Conservation (phyloP, 495 filamentous ascomycete genomes). For the Aspergillus diversus region DNA sequence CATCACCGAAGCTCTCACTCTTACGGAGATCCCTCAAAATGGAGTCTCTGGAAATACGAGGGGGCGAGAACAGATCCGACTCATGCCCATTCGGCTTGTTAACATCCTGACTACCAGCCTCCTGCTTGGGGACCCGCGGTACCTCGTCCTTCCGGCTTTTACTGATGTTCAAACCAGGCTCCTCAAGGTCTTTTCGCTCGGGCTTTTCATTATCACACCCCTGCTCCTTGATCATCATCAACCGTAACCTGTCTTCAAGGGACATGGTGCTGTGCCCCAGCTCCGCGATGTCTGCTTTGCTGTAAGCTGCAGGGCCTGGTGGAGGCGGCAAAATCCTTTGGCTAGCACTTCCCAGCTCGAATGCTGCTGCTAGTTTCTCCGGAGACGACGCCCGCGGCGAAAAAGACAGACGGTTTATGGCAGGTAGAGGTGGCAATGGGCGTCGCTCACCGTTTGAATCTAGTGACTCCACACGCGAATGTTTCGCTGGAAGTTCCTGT, state of each 20-base stretch:
- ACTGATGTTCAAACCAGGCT: not conserved
- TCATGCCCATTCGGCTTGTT: constrained; percentile 38
- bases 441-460: constrained; percentile 74
- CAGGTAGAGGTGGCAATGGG: constrained; percentile 76
- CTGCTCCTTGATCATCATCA: constrained; percentile 75
- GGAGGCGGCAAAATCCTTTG: constrained; percentile 68
- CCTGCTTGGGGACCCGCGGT: constrained; percentile 1
- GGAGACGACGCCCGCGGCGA: constrained; percentile 48
- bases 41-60: constrained; percentile 88
- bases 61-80: constrained; percentile 48
- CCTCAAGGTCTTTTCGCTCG: constrained; percentile 2
- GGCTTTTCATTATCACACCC: constrained; percentile 40
- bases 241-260: constrained; percentile 76
- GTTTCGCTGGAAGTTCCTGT: constrained; percentile 33
- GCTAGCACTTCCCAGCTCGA: constrained; percentile 62
- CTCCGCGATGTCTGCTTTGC: constrained; percentile 71
- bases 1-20: constrained; percentile 55
- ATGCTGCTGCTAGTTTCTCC: constrained; percentile 58
- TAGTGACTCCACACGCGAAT: constrained; percentile 63
- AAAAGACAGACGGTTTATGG: constrained; percentile 40
- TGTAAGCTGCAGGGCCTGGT: constrained; percentile 62
- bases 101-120: constrained; percentile 31
- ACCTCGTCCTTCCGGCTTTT: not conserved
- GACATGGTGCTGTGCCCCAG: constrained; percentile 72
- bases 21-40: constrained; percentile 88